Percentiles rank a stretch among this genome's conserved stretches.
Conservation (phyloP, 208 protist genomes). For the Acanthamoeba castellanii region DNA sequence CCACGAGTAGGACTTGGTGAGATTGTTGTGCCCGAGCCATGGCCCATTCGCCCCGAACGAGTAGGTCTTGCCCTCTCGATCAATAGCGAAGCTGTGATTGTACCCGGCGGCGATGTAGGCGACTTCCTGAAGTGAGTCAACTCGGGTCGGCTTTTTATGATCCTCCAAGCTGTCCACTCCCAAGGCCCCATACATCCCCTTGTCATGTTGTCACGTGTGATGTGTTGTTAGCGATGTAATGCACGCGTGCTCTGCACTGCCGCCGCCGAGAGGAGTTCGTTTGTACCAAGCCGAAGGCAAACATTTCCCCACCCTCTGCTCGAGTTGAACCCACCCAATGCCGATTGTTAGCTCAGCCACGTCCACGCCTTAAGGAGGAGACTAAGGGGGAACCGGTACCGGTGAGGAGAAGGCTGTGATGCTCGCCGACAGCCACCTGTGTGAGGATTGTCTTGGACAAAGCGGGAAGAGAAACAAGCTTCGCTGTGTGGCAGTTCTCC, state of each 20-base stretch:
- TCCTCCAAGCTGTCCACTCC: slow-evolving; percentile 23
- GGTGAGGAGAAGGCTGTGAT: neutral
- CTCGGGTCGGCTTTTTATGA: neutral
- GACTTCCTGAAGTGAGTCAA: neutral
- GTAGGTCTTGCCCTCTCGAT: neutral
- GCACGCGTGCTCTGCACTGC: too few species aligned
- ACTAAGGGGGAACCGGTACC: neutral
- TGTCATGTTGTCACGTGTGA: neutral
- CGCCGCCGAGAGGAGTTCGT: neutral
- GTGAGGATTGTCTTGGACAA: neutral
- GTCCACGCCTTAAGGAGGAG: neutral
- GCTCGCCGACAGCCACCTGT: neutral
- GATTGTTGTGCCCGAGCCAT: slow-evolving; percentile 29
- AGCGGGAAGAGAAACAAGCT: neutral
- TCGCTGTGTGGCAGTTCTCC: neutral
- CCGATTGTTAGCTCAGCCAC: neutral
- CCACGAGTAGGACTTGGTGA: neutral
- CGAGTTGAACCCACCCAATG: neutral
- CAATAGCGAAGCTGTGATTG: slow-evolving; percentile 61
- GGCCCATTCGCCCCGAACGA: slow-evolving; percentile 31
- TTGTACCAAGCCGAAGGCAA: neutral
- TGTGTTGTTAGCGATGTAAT: too few species aligned
- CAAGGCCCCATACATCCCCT: neutral
- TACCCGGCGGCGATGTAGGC: slow-evolving; percentile 42
- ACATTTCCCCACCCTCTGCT: neutral